Evolutionary conservation across 495 filamentous ascomycete species (phyloP).

Genomic region (Penicillium verhagenii): DNA sequence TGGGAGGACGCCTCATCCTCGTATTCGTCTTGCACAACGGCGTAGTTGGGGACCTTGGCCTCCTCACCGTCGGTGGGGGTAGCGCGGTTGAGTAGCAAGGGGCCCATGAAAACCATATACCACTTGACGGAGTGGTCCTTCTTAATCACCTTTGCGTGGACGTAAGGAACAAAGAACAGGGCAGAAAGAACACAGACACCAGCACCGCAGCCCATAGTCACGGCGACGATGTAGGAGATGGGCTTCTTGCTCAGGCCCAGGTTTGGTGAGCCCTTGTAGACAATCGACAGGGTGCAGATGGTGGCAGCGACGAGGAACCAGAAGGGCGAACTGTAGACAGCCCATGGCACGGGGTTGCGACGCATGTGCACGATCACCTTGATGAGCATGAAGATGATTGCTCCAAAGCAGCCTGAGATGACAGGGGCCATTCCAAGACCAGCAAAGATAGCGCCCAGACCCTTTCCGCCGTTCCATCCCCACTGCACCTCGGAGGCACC

Average conservation of each 20-base stretch:
- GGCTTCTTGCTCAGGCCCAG: constrained; percentile 56
- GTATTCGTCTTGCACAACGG: constrained; percentile 48
- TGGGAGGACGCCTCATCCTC: constrained; percentile 27
- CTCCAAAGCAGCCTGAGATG: constrained; percentile 56
- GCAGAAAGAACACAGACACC: constrained; percentile 51
- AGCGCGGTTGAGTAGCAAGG: constrained; percentile 50
- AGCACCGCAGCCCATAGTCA: constrained; percentile 53
- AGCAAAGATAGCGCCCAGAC: constrained; percentile 60
- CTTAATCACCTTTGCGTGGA: constrained; percentile 54
- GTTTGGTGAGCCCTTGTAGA: constrained; percentile 63
- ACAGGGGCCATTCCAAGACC: constrained; percentile 59
- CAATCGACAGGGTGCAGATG: constrained; percentile 59
- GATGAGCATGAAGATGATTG: constrained; percentile 60
- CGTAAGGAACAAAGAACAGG: constrained; percentile 60
- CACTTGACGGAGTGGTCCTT: constrained; percentile 53
- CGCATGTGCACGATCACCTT: constrained; percentile 58
- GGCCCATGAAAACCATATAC: constrained; percentile 53
- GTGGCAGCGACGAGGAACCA: constrained; percentile 59
- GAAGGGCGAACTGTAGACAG: constrained; percentile 56
- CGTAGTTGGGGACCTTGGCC: constrained; percentile 54
- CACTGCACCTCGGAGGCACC: constrained; percentile 57
- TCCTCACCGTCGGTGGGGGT: constrained; percentile 38
- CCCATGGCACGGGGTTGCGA: constrained; percentile 55
- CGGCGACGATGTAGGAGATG: constrained; percentile 51
- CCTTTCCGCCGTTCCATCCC: constrained; percentile 61